Evolutionary conservation across 225 moss, liverwort and hornwort genomes (phyloP).

Genomic region (Marchantia polymorpha): DNA sequence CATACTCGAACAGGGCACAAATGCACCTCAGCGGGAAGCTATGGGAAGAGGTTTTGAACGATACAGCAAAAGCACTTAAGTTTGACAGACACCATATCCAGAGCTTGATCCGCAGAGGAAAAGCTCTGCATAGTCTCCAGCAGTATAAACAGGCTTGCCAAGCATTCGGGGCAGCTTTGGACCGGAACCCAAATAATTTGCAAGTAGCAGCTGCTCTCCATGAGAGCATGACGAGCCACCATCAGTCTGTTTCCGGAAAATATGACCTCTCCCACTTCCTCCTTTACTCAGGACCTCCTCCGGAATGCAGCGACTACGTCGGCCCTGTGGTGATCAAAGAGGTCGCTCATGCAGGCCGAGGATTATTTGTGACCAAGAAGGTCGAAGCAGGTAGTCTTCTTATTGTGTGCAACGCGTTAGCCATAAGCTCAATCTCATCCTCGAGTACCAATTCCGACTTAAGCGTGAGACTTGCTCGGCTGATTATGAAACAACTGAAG

Average conservation of each 20-base stretch:
- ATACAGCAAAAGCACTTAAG: slow-evolving; percentile 69
- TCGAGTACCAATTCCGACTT: slow-evolving; percentile 4
- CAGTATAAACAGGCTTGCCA: slow-evolving; percentile 62
- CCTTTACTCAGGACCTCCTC: slow-evolving; percentile 15
- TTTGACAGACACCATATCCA: slow-evolving; percentile 61
- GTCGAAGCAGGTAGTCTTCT: slow-evolving; percentile 7
- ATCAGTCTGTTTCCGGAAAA: slow-evolving; percentile 62
- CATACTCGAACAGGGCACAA: slow-evolving; percentile 76
- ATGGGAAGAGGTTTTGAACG: slow-evolving; percentile 65
- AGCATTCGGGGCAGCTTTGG: slow-evolving; percentile 54
- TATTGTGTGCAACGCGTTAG: slow-evolving; percentile 11
- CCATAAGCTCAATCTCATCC: slow-evolving; percentile 4
- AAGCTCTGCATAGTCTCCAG: slow-evolving; percentile 67
- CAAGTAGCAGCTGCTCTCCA: slow-evolving; percentile 55
- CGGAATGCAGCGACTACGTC: slow-evolving; percentile 36
- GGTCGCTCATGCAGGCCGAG: slow-evolving; percentile 32
- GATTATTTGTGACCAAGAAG: slow-evolving; percentile 25
- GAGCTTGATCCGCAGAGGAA: slow-evolving; percentile 71
- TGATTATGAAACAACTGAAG: not conserved
- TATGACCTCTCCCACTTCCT: slow-evolving; percentile 66
- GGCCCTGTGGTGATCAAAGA: slow-evolving; percentile 36
- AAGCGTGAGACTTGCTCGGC: slow-evolving; percentile 7
- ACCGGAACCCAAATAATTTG: slow-evolving; percentile 43
- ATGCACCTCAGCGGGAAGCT: slow-evolving; percentile 53
- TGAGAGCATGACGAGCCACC: slow-evolving; percentile 59